phyloP scores from a whole-genome alignment of 257 asterid species.

The Agastache rugosa region DNA sequence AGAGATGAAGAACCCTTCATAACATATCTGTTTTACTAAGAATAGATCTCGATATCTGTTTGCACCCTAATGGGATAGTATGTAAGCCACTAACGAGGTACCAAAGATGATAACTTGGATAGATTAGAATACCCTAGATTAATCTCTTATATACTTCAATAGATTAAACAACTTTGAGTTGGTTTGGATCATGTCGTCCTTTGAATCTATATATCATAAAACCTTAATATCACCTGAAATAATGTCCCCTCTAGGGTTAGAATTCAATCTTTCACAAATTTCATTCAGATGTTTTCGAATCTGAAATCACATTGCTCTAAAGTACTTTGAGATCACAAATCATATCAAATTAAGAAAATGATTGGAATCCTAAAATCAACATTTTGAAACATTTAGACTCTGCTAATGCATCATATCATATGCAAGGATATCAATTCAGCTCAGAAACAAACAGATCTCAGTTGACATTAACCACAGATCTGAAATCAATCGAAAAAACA shows the following conservation, averaged over 20 bases:
- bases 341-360: slow-evolving; percentile 7
- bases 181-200: background rate
- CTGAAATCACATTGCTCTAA: background rate
- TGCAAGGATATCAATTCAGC: background rate
- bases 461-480: background rate
- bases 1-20: background rate
- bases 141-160: background rate
- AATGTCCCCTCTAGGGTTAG: background rate
- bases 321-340: background rate
- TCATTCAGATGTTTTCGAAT: background rate
- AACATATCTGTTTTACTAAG: background rate
- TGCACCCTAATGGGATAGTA: too few relatives aligned
- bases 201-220: background rate
- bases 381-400: background rate
- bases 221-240: too few relatives aligned
- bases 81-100: background rate
- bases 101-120: background rate
- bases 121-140: background rate
- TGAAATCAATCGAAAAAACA: slow-evolving; percentile 18
- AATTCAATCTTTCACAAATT: background rate
- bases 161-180: background rate
- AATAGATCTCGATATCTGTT: background rate
- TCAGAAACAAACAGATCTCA: slow-evolving; percentile 20
- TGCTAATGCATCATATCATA: background rate
- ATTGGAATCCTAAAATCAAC: background rate